A percentile compares a stretch with the other conserved stretches of the same genome.
Evolutionary conservation across 179 eudicot genomes (phyloP).

Genomic region (Corrigiola litoralis): DNA sequence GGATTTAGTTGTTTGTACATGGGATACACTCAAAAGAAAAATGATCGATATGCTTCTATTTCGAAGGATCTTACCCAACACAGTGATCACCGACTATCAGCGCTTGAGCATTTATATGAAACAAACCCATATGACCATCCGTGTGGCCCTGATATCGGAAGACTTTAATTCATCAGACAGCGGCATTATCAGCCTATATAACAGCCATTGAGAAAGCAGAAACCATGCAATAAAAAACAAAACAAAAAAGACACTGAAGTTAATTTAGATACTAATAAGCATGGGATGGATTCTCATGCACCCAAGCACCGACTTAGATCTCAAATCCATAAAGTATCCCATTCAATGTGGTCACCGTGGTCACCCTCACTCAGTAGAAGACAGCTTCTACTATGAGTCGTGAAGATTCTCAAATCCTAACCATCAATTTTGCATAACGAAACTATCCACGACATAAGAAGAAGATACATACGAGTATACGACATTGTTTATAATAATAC

Average conservation of each 20-base stretch:
- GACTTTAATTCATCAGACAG: constrained; percentile 6
- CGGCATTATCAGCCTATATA: constrained; percentile 1
- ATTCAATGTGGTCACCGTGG: too few species aligned
- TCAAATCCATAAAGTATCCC: too few species aligned
- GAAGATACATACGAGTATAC: too few species aligned
- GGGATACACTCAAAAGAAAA: neutral
- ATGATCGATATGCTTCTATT: neutral
- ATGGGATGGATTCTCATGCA: too few species aligned
- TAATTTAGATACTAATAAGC: neutral
- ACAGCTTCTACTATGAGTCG: too few species aligned
- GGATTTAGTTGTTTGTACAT: too few species aligned
- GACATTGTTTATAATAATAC: too few species aligned
- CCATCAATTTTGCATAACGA: too few species aligned
- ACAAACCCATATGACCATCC: constrained; percentile 89
- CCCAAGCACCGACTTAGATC: too few species aligned
- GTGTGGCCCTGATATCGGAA: constrained; percentile 77
- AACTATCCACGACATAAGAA: too few species aligned
- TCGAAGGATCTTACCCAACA: constrained; percentile 67
- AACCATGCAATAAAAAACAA: neutral
- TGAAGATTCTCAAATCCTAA: too few species aligned
- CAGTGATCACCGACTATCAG: constrained; percentile 96
- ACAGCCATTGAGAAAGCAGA: neutral
- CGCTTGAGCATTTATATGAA: constrained; percentile 66
- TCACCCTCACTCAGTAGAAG: too few species aligned
- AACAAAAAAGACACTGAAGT: neutral